Base-by-base conservation (phyloP, 2,329 filamentous ascomycete genomes). In the Neopestalotiopsis sp. region DNA sequence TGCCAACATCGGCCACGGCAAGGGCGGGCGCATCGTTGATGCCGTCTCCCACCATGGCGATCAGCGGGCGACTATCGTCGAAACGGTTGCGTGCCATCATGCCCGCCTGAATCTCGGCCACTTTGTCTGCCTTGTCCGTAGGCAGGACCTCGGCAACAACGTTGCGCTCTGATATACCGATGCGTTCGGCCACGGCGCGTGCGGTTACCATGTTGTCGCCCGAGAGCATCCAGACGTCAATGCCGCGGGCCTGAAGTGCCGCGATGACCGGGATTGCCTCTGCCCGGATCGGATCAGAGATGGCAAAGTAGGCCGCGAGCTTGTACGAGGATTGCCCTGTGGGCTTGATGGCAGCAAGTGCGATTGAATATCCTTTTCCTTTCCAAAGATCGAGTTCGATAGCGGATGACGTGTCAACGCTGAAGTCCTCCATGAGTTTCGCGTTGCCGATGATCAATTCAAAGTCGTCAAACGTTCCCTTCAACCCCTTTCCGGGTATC, bases 171-270 rank as follows among this genome's bases (percentile, higher is more conserved):
- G 89, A 86, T 72, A 98, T 97, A 28, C 93, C 93, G 20, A 97
- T 85, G 75, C 89, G 89, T 1, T 85, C 82, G 1, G 92, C 95
- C 2, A 98, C 93, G 0, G 94, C 94, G 24, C 87, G 84, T 2
- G 95, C 95, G 0, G 95, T 98, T n/a, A 84, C 90, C n/a, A 85
- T 83, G 76, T 97, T 97, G 82, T 98, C 95, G 38, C 95, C 95
- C 0, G 94, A 97, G 49, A 97, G 90, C 94, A 98, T 97, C 90
- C 92, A 97, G 4, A 97, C 92, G 40, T 90, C 88, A 61, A 92
- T 90, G 24, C 91, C 90, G 17, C 88, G 87, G 4, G 85, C 80
- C 58, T 88, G 86, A 0, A 97, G 88, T 1, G 90, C 85, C 6
- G 81, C 79, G 69, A 97, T 87, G 20, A 95, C 89, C 7, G 82